These are phyloP conservation scores for Mycosphaerella sp. DNA, from an alignment of 2,329 filamentous ascomycete species.

Conservation along the genomic window DNA sequence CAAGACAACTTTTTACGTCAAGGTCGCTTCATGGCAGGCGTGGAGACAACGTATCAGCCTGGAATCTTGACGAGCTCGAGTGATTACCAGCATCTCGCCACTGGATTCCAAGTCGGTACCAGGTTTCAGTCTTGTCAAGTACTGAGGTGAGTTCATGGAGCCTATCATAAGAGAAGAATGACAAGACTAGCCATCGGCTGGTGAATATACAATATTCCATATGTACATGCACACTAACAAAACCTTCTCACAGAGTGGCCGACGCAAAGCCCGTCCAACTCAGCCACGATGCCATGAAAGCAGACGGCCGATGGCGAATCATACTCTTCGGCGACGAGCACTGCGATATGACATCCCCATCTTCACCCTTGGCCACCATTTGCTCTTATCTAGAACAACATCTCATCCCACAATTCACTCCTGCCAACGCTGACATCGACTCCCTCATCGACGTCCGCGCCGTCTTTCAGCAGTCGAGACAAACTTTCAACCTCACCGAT, in stretches of 20 bases:
- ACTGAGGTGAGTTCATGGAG: slow-evolving; percentile 9
- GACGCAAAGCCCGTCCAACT: slow-evolving; percentile 35
- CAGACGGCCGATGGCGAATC: slow-evolving; percentile 34
- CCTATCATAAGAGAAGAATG: too few species aligned
- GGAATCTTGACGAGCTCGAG: slow-evolving; percentile 24
- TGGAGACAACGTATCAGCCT: slow-evolving; percentile 29
- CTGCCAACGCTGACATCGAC: slow-evolving; percentile 37
- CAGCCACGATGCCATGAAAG: slow-evolving; percentile 31
- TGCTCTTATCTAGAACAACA: slow-evolving; percentile 22
- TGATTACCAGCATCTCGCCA: slow-evolving; percentile 29
- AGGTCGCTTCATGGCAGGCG: slow-evolving; percentile 33
- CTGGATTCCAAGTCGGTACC: slow-evolving; percentile 30
- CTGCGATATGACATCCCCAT: slow-evolving; percentile 15
- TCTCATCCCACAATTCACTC: slow-evolving; percentile 36
- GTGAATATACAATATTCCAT: too few species aligned
- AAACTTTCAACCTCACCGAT: slow-evolving; percentile 32
- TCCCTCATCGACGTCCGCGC: slow-evolving; percentile 50
- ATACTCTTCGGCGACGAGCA: slow-evolving; percentile 28
- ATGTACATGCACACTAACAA: too few species aligned
- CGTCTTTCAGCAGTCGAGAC: slow-evolving; percentile 29
- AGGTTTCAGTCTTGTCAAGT: slow-evolving; percentile 33
- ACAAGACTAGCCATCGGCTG: too few species aligned
- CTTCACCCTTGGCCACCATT: slow-evolving; percentile 21
- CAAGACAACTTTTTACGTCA: slow-evolving; percentile 31
- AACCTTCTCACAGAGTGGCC: slow-evolving; percentile 17